Evolutionary conservation across 2,329 filamentous ascomycete genomes (phyloP).

Genomic region (Colletotrichum sp.): DNA sequence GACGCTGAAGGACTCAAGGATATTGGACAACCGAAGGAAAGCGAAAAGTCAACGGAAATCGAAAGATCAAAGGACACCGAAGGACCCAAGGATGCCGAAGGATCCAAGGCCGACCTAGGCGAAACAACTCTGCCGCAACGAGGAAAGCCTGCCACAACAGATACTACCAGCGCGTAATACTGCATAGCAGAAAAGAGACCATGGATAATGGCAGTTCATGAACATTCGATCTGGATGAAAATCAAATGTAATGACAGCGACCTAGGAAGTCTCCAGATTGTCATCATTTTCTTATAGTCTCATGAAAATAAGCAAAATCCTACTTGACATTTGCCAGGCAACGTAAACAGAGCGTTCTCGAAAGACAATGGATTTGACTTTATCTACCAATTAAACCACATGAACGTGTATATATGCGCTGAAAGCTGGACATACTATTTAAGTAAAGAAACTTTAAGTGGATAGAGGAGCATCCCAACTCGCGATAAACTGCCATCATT

Average conservation of each 20-base stretch:
- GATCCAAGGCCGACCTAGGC: background rate
- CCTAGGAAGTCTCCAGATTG: background rate
- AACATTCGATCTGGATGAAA: background rate
- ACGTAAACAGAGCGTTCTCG: background rate
- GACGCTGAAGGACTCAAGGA: background rate
- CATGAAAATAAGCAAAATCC: background rate
- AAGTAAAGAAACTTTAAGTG: background rate
- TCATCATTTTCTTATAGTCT: background rate
- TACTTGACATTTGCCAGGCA: rapidly evolving
- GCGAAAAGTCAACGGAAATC: background rate
- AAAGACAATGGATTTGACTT: background rate
- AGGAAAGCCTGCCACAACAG: background rate
- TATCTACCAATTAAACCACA: rapidly evolving
- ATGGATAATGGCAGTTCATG: background rate
- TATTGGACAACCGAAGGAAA: background rate
- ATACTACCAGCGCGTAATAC: background rate
- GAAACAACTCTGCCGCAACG: background rate
- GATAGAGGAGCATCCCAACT: background rate
- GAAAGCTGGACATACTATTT: background rate
- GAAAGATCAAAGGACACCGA: background rate
- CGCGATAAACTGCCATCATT: background rate
- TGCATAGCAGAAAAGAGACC: background rate
- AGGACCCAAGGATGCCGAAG: background rate
- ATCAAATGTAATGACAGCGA: background rate
- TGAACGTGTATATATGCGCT: background rate